Evolutionary conservation across 192 early-diverging fungal species (phyloP), one percentile per base, ranked within the genome.

Genomic region (Phycomyces nitens): DNA sequence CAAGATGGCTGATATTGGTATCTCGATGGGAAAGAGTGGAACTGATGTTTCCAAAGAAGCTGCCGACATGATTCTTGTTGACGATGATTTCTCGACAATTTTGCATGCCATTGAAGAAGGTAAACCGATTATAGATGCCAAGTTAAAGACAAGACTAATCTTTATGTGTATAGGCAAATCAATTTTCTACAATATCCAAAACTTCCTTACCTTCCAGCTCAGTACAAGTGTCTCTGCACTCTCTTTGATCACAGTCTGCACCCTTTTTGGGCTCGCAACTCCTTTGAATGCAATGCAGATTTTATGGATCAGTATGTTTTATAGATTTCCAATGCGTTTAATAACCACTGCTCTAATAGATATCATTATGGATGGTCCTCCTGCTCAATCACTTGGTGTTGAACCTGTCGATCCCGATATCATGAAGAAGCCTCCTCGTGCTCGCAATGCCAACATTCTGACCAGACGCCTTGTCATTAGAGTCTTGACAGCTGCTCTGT

Each of bases 241-340:
- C 57, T 81, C 89, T 1, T 73, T 98, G 68, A 92, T 98, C 66
- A 92, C 94, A 20, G 64, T 92, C 24, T 81, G 92, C 12, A 96
- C 93, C 6, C 68, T 97, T 18, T 83, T 95, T 68, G 94, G 93
- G 38, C 73, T 94, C 11, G 79, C 82, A 20, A 95, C 95, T 61
- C 96, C 96, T 47, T 80, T 98, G 60, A 98, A 98, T 70, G 89
- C 96, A 10, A 98, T 98, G 96, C 96, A 98, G 70, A 96, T 98
- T 72, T 76, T 98, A 57, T 98, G 93, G 94, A 98, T 98, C 58
- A 98, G 90, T 96, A 86, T 80, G 87, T 82, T 49, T 53, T 6
- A 29, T 52, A 21, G 23, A 15, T 68, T 58, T 49, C 22, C 7
- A 49, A 22, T 23, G 9, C 51, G 41, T 44, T 53, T 52, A 23